Conservation (phyloP, 306 rosid genomes). For the Fragaria vesca region DNA sequence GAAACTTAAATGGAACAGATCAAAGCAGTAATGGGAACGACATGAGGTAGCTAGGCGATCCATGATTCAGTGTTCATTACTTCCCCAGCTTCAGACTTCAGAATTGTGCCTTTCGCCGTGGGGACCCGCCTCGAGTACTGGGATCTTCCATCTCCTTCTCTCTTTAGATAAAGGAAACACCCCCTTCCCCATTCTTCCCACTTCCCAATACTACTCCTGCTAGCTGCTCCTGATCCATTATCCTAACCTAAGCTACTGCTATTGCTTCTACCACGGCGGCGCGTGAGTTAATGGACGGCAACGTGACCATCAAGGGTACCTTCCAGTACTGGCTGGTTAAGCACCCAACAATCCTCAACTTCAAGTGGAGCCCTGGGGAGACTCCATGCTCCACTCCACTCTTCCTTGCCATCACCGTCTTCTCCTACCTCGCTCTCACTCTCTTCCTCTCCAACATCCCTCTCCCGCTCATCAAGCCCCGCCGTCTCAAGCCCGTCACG, state of each 20-base stretch:
- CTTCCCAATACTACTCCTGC: neutral
- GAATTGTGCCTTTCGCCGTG: neutral
- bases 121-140: neutral
- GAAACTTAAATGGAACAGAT: neutral
- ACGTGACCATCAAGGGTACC: conserved; percentile 6
- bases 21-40: neutral
- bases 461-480: conserved; percentile 28
- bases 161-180: neutral
- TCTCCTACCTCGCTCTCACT: conserved; percentile 53
- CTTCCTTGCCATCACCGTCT: conserved; percentile 43
- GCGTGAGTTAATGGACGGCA: neutral
- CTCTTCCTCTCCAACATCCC: conserved; percentile 39
- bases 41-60: neutral
- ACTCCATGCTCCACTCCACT: conserved; percentile 45
- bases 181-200: neutral
- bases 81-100: neutral
- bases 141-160: neutral
- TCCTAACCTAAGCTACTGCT: neutral
- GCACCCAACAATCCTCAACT: conserved; percentile 57
- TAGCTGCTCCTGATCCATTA: neutral
- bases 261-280: neutral
- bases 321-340: conserved; percentile 57
- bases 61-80: neutral
- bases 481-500: conserved; percentile 47
- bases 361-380: conserved; percentile 59